Evolutionary conservation across 1,139 yeast species (phyloP).

Genomic region (Kluyveromyces sp.): DNA sequence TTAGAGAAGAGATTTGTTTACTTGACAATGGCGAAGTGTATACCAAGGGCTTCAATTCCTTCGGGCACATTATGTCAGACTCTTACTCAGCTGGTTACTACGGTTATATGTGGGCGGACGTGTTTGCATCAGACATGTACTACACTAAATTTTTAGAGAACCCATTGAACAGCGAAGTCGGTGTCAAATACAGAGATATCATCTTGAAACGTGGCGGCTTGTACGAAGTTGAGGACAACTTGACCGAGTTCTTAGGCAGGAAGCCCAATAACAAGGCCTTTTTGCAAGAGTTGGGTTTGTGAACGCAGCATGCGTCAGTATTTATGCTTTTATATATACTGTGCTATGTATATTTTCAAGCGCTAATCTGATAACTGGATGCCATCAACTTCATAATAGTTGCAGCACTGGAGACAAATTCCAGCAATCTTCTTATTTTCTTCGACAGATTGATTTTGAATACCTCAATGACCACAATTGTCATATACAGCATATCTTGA

Average conservation of each 20-base stretch:
- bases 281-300: constrained; percentile 50
- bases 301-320: not conserved
- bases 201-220: constrained; percentile 70
- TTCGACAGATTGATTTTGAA: constrained; percentile 15
- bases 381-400: constrained; percentile 17
- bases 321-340: too few relatives aligned
- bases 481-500: constrained; percentile 20
- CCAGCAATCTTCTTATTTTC: constrained; percentile 16
- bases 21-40: constrained; percentile 47
- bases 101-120: constrained; percentile 81
- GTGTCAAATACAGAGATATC: constrained; percentile 61
- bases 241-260: constrained; percentile 66
- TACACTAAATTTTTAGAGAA: constrained; percentile 60
- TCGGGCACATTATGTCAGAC: constrained; percentile 71
- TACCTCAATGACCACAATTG: constrained; percentile 18
- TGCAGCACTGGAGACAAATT: constrained; percentile 19
- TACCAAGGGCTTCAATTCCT: constrained; percentile 65
- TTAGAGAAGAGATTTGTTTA: constrained; percentile 52
- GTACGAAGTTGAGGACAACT: constrained; percentile 56
- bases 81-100: constrained; percentile 85
- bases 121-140: constrained; percentile 78
- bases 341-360: not conserved
- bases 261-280: constrained; percentile 68
- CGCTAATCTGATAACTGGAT: constrained; percentile 7
- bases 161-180: constrained; percentile 58